Evolutionary conservation across 169 alveolate genomes (phyloP).

Genomic region (Plasmodium gonderi): DNA sequence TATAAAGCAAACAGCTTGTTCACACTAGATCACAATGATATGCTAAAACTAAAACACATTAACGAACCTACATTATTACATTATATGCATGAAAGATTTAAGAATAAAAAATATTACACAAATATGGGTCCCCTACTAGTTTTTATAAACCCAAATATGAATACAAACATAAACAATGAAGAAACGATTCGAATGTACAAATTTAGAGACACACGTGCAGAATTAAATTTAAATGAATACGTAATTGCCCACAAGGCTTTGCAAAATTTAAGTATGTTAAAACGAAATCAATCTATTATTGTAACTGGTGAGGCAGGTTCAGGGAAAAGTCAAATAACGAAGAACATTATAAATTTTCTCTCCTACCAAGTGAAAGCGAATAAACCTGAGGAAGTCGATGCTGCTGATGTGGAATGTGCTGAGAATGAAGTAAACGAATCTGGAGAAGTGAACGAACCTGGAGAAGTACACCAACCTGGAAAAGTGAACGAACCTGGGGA

Average conservation of each 20-base stretch:
- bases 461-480: not conserved
- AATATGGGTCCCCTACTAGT: conserved; percentile 67
- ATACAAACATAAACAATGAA: not conserved
- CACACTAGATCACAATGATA: conserved; percentile 49
- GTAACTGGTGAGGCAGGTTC: conserved; percentile 96
- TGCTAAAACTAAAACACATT: conserved; percentile 34
- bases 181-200: conserved; percentile 27
- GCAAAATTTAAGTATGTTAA: conserved; percentile 20
- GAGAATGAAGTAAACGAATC: not conserved
- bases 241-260: conserved; percentile 20
- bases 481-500: not conserved
- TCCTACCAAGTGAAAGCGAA: conserved; percentile 68
- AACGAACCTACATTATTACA: conserved; percentile 33
- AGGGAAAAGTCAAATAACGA: conserved; percentile 95
- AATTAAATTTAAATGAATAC: conserved; percentile 21
- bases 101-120: conserved; percentile 36
- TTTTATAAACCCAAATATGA: conserved; percentile 29
- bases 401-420: not conserved
- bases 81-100: conserved; percentile 41
- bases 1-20: conserved; percentile 34
- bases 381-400: not conserved
- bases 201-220: not conserved
- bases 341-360: conserved; percentile 88
- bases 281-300: conserved; percentile 89
- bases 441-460: not conserved